Percentiles rank a stretch among this genome's conserved stretches.
Evolutionary conservation across 23 red algal genomes (phyloP).

Genomic region (Gracilaria gracilis): DNA sequence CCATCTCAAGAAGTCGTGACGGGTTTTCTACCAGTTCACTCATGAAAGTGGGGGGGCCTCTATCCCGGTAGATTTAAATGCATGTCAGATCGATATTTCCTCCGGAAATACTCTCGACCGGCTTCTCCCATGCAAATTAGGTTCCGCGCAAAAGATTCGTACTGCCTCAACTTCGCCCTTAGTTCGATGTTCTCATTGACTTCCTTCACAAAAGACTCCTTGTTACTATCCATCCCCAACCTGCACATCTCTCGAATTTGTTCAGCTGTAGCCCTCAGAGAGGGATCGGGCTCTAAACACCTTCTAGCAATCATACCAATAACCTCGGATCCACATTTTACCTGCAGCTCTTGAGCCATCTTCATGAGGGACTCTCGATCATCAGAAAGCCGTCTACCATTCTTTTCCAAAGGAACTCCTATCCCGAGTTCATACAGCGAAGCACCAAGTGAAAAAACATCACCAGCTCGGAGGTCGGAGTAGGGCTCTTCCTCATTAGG

Average conservation of each 20-base stretch:
- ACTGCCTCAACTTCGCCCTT: slow-evolving; percentile 3
- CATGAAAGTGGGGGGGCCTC: neutral
- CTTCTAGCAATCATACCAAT: slow-evolving; percentile 50
- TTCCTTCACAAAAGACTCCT: neutral
- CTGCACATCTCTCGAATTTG: slow-evolving; percentile 44
- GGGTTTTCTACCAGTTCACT: too few relatives aligned
- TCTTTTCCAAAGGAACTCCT: slow-evolving; percentile 48
- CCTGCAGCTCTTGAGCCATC: slow-evolving; percentile 37
- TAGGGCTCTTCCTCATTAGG: slow-evolving; percentile 8
- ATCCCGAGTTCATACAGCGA: slow-evolving; percentile 73
- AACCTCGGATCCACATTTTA: slow-evolving; percentile 35
- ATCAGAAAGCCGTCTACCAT: neutral
- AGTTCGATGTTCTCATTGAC: slow-evolving; percentile 14
- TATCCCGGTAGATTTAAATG: slow-evolving; percentile 1
- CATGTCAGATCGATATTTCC: slow-evolving; percentile 14
- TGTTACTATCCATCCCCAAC: neutral
- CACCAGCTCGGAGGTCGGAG: slow-evolving; percentile 56
- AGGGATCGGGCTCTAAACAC: slow-evolving; percentile 71
- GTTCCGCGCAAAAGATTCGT: slow-evolving; percentile 29
- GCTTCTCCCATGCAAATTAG: slow-evolving; percentile 28
- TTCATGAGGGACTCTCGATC: slow-evolving; percentile 31
- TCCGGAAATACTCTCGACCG: slow-evolving; percentile 26
- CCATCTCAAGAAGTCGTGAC: too few relatives aligned
- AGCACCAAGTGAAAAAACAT: slow-evolving; percentile 86
- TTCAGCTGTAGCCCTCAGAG: slow-evolving; percentile 48